Conservation (phyloP, 176 grass and related monocot genomes). For the Musa acuminata region DNA sequence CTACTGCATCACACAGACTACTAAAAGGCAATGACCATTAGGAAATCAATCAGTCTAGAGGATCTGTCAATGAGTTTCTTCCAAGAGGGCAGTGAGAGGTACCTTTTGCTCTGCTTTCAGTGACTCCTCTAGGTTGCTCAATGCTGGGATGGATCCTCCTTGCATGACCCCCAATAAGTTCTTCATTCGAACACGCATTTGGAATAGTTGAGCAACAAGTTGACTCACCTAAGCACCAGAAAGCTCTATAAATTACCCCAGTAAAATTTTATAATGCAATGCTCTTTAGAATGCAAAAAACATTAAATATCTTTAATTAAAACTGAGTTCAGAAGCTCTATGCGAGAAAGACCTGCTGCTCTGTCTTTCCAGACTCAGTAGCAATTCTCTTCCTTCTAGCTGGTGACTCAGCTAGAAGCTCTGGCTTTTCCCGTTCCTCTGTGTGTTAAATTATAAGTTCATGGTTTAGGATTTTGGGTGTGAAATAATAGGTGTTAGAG, state of each 20-base stretch:
- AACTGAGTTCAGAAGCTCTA: background rate
- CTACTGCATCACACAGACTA: background rate
- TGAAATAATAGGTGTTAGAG: background rate
- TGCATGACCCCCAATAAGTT: constrained; percentile 93
- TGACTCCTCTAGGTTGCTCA: constrained; percentile 66
- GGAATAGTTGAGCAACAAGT: constrained; percentile 75
- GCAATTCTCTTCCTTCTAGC: constrained; percentile 51
- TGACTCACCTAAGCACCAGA: constrained; percentile 62
- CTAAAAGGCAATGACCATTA: background rate
- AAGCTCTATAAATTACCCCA: background rate
- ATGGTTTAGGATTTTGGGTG: too few relatives aligned
- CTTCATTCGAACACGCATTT: constrained; percentile 86
- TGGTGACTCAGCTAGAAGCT: constrained; percentile 45
- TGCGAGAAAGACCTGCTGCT: constrained; percentile 57
- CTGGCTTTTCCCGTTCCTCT: constrained; percentile 81
- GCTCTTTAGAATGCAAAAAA: background rate
- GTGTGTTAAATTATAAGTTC: constrained; percentile 6
- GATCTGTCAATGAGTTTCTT: background rate
- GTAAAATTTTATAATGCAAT: background rate
- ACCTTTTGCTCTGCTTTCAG: constrained; percentile 76
- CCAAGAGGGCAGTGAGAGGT: background rate
- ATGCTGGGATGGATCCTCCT: constrained; percentile 54
- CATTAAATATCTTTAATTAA: background rate
- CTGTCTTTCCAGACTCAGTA: constrained; percentile 70
- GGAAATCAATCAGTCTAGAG: background rate